These are phyloP conservation scores for Babesia sp. DNA, from an alignment of 169 alveolate species.

Conservation along the genomic window DNA sequence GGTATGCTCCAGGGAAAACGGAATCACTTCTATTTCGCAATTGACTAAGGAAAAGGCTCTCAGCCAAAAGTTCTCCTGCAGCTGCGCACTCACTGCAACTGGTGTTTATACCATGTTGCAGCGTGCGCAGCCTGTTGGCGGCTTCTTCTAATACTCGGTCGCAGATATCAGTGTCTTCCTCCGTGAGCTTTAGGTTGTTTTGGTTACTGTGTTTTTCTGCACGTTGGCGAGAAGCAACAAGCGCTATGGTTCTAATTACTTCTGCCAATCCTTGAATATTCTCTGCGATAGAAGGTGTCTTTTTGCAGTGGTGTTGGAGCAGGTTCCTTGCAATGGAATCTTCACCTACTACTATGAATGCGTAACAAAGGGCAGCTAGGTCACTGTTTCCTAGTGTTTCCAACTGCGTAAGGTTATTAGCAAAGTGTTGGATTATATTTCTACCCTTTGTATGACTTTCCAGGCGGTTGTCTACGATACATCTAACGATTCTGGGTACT, in stretches of 20 bases:
- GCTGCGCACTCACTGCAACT: neutral
- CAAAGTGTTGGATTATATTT: conserved; percentile 1
- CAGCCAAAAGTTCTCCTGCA: conserved; percentile 31
- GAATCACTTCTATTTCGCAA: neutral
- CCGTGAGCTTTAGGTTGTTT: neutral
- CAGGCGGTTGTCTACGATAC: conserved; percentile 39
- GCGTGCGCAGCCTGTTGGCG: neutral
- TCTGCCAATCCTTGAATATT: neutral
- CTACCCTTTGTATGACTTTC: conserved; percentile 11
- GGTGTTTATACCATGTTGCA: neutral
- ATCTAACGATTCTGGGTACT: conserved; percentile 14
- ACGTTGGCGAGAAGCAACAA: neutral
- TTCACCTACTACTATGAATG: conserved; percentile 27
- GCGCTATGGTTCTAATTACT: neutral
- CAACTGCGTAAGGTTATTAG: neutral
- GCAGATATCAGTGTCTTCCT: neutral
- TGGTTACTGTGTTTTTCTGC: neutral
- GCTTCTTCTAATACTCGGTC: neutral
- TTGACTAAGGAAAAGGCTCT: conserved; percentile 12
- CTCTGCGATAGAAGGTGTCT: neutral
- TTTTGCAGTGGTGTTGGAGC: neutral
- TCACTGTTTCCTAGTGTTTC: conserved; percentile 19
- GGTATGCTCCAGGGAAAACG: conserved; percentile 1
- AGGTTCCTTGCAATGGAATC: conserved; percentile 9
- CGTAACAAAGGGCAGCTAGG: conserved; percentile 29